Conservation (phyloP, 2,329 filamentous ascomycete genomes). For the Plenodomus tracheiphilus region DNA sequence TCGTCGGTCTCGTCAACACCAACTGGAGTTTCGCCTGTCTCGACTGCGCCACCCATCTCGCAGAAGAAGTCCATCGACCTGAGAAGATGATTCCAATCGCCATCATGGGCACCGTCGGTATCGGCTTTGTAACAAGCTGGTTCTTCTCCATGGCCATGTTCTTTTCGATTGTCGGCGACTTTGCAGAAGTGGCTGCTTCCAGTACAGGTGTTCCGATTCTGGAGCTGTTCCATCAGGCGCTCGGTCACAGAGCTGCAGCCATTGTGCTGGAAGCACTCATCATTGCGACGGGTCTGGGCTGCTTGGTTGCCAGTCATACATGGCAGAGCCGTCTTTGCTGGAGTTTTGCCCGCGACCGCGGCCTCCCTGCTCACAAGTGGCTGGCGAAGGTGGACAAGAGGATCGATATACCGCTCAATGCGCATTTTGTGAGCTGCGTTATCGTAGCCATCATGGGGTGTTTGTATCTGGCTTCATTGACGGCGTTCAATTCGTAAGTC, state of each 20-base stretch:
- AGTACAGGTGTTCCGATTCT: conserved; percentile 53
- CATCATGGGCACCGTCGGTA: conserved; percentile 54
- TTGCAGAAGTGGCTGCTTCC: conserved; percentile 46
- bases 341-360: conserved; percentile 57
- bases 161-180: conserved; percentile 54
- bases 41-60: conserved; percentile 55
- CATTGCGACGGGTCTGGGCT: conserved; percentile 53
- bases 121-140: conserved; percentile 55
- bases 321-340: conserved; percentile 57
- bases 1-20: conserved; percentile 56
- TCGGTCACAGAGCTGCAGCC: conserved; percentile 49
- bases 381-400: conserved; percentile 46
- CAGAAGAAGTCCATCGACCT: conserved; percentile 54
- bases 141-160: conserved; percentile 55
- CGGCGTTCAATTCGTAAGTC: conserved; percentile 47
- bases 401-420: conserved; percentile 51
- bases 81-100: conserved; percentile 55
- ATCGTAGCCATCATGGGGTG: conserved; percentile 53
- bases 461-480: conserved; percentile 49
- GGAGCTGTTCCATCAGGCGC: conserved; percentile 52
- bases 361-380: conserved; percentile 50
- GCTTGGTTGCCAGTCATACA: conserved; percentile 53
- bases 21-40: conserved; percentile 57
- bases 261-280: conserved; percentile 53
- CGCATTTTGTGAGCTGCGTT: conserved; percentile 49